These are phyloP conservation scores for Pythium scleroteichum DNA, from an alignment of 352 stramenopile species.

Conservation along the genomic window DNA sequence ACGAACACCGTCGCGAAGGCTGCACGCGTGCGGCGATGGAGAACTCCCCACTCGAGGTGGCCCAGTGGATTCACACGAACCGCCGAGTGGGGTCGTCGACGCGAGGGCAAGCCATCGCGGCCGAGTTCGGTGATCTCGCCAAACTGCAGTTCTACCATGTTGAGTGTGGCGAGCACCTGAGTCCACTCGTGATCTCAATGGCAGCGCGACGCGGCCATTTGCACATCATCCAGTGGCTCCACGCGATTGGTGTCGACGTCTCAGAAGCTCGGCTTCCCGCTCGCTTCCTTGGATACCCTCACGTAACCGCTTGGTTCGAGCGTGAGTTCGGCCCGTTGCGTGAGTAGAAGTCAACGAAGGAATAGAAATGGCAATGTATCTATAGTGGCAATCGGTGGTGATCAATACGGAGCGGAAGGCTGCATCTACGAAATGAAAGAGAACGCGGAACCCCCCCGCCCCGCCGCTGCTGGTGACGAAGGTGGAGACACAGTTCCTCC, in stretches of 20 bases:
- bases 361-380: slow-evolving; percentile 5
- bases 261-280: slow-evolving; percentile 19
- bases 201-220: slow-evolving; percentile 26
- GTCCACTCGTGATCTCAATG: slow-evolving; percentile 22
- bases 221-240: slow-evolving; percentile 35
- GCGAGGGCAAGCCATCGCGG: slow-evolving; percentile 22
- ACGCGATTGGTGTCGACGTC: slow-evolving; percentile 30
- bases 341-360: neutral
- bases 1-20: slow-evolving; percentile 29
- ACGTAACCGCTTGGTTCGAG: slow-evolving; percentile 28
- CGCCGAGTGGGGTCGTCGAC: slow-evolving; percentile 25
- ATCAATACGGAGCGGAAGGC: neutral
- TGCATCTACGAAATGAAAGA: slow-evolving; percentile 31
- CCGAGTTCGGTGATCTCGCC: slow-evolving; percentile 25
- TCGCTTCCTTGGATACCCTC: slow-evolving; percentile 24
- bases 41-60: slow-evolving; percentile 28
- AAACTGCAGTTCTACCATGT: slow-evolving; percentile 32
- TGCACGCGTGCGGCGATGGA: slow-evolving; percentile 32
- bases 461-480: slow-evolving; percentile 18
- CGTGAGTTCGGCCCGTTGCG: slow-evolving; percentile 9
- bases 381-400: neutral
- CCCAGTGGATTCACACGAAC: slow-evolving; percentile 31
- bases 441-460: slow-evolving; percentile 21
- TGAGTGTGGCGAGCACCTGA: slow-evolving; percentile 25
- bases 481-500: slow-evolving; percentile 31